phyloP scores from a whole-genome alignment of 805 yeast genomes.

The Pichia ethanolica region DNA sequence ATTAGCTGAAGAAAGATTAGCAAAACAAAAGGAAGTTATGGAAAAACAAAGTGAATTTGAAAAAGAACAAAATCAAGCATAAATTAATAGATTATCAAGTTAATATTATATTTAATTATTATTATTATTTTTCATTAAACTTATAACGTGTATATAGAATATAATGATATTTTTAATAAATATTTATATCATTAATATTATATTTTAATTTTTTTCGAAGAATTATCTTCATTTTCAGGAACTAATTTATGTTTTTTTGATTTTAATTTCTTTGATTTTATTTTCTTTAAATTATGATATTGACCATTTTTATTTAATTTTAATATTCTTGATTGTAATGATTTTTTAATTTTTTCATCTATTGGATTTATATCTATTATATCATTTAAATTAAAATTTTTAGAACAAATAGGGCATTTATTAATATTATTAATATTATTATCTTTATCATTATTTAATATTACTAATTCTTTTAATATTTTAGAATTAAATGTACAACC shows the following conservation, averaged over 20 bases:
- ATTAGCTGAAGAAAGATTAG: conserved; percentile 39
- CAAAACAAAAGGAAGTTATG: conserved; percentile 23
- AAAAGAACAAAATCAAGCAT: conserved; percentile 11
- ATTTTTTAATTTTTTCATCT: conserved; percentile 10
- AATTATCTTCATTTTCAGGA: too few species aligned
- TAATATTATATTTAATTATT: too few species aligned
- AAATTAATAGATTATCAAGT: background rate
- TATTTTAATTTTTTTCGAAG: too few species aligned
- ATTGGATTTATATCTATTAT: conserved; percentile 29
- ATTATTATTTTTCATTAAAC: too few species aligned
- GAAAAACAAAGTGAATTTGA: conserved; percentile 21
- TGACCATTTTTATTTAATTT: conserved; percentile 13
- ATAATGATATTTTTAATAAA: too few species aligned
- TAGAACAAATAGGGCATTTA: conserved; percentile 38
- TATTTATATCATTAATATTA: too few species aligned
- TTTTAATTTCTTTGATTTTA: background rate
- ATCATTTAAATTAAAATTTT: conserved; percentile 12
- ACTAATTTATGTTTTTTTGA: background rate
- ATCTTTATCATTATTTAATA: conserved; percentile 4
- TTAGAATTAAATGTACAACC: conserved; percentile 35
- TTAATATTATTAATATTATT: conserved; percentile 4
- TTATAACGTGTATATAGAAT: too few species aligned
- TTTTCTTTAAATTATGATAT: conserved; percentile 31
- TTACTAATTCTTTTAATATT: conserved; percentile 21
- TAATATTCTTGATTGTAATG: conserved; percentile 10